Percentiles rank a stretch among this genome's conserved stretches.
Evolutionary conservation across 306 rosid species (phyloP).

Genomic region (apple (Malus domestica)): ASM211411v1 NC_041803.1:38506001-38506500

Average conservation of each 20-base stretch:
- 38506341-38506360: constrained; percentile 79
- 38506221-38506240: neutral
- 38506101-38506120: no score
- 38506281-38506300: constrained; percentile 49
- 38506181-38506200: neutral
- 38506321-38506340: constrained; percentile 91
- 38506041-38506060: no score
- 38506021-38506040: no score
- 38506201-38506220: no score
- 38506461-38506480: constrained; percentile 58
- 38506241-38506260: neutral
- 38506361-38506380: constrained; percentile 34
- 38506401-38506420: neutral
- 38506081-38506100: no score
- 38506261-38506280: neutral
- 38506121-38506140: no score
- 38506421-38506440: constrained; percentile 44
- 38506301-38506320: constrained; percentile 94
- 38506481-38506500: constrained; percentile 43
- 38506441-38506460: constrained; percentile 59
- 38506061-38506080: no score
- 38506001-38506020: no score
- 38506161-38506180: neutral
- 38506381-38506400: neutral
- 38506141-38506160: neutral